Base-by-base conservation (phyloP, 2,329 filamentous ascomycete species). In the Lachnellula willkommii region DNA sequence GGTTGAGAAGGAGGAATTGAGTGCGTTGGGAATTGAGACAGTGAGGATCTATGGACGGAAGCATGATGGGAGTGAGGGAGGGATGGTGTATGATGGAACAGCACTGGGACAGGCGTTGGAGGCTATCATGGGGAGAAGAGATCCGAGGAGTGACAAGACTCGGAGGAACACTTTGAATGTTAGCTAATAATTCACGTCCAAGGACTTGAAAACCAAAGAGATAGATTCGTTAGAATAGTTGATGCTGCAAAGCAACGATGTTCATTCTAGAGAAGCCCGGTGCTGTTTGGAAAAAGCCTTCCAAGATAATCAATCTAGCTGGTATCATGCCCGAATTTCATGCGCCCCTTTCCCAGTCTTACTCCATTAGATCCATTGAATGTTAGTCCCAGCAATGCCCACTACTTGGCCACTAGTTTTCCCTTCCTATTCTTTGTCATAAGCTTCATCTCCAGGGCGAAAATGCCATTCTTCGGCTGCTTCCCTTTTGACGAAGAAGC, bases 81-180 rank as follows among this genome's bases (percentile, higher is more conserved):
- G 80, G 6, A 77, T 85, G 72, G 72, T 81, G 56, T 96, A 96
- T 71, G 92, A 96, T 71, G 79, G 85, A 53, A 85, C 80, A 52
- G 91, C 84, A 0, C 71, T 96, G 60, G 77, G 79, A 3, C 87
- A 90, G 69, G 88, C 89, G 1, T 72, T 96, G 43, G 87, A 91
- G 71, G 84, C 85, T 0, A 86, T 95, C 8, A 75, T 95, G 54
- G 90, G 89, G 59, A 79, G 79, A 51, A 73, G 75, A n/a, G 81
- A 83, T 68, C 71, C 73, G 1, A 76, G 78, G 68, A 69, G 72
- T 43, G 78, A 76, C 26, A 69, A 73, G 60, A 80, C 76, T 63
- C 73, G 84, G 63, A 73, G 84, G 58, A 87, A 87, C 71, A 87
- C 84, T 1, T 65, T 83, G 50, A 74, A 53, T 9, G 47, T 55